A percentile compares a stretch with the other conserved stretches of the same genome.
These are phyloP conservation scores for Geranium brycei DNA, from an alignment of 345 rosid genomes.

Conservation along the genomic window DNA sequence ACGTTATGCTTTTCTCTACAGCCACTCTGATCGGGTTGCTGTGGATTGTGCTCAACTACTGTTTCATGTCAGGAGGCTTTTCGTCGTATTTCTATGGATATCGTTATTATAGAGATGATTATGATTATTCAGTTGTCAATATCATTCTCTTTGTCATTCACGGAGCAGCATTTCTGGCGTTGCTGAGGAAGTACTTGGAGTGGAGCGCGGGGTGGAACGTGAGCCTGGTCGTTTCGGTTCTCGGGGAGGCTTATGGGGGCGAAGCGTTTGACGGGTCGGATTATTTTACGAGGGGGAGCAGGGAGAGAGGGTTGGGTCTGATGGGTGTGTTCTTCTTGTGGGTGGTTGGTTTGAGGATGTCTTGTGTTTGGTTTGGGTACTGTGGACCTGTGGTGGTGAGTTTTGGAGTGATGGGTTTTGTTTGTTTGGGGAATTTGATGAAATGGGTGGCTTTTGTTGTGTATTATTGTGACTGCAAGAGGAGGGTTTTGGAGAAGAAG, in stretches of 20 bases:
- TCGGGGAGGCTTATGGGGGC: conserved; percentile 20
- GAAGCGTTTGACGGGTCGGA: conserved; percentile 21
- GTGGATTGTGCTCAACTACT: background rate
- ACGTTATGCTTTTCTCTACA: too few species aligned
- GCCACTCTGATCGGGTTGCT: conserved; percentile 12
- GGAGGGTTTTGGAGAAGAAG: conserved; percentile 6
- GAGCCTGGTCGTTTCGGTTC: conserved; percentile 25
- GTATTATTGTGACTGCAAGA: conserved; percentile 8
- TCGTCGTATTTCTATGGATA: background rate
- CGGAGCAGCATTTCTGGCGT: conserved; percentile 10
- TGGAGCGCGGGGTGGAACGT: conserved; percentile 26
- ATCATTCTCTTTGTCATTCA: too few species aligned
- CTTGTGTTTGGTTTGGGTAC: conserved; percentile 17
- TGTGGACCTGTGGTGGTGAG: conserved; percentile 12
- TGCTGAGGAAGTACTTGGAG: conserved; percentile 9
- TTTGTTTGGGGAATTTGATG: conserved; percentile 4
- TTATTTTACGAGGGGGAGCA: conserved; percentile 16
- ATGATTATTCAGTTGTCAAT: too few species aligned
- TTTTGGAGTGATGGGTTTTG: background rate
- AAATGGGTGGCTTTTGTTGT: conserved; percentile 2
- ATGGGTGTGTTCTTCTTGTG: conserved; percentile 22
- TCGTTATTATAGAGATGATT: background rate
- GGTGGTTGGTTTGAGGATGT: conserved; percentile 14
- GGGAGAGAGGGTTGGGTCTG: conserved; percentile 13
- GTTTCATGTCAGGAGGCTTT: too few species aligned